Conservation (phyloP, 1,284 basidiomycete genomes). For the Pascua guehoae region DNA sequence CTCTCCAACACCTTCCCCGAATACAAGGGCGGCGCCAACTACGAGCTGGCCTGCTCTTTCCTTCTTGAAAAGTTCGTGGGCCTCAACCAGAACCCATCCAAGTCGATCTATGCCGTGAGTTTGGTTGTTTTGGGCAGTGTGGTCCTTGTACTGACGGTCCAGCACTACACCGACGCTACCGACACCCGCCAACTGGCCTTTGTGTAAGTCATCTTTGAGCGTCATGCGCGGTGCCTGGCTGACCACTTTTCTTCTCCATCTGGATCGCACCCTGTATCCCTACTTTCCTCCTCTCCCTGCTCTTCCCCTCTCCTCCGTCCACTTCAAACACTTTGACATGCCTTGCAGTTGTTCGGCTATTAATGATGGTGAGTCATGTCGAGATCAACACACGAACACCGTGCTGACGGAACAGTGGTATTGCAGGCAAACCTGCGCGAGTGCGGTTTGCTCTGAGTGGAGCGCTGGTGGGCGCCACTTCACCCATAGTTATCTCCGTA, state of each 20-base stretch:
- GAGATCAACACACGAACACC: too few relatives aligned
- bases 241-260: background rate
- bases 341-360: background rate
- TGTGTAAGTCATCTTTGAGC: constrained; percentile 30
- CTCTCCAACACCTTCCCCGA: constrained; percentile 82
- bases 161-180: constrained; percentile 53
- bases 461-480: too few relatives aligned
- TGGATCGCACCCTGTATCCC: too few relatives aligned
- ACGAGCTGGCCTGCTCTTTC: constrained; percentile 81
- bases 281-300: too few relatives aligned
- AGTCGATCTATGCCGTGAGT: constrained; percentile 51
- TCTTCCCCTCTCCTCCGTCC: constrained; percentile 2
- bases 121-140: too few relatives aligned
- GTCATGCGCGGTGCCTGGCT: too few relatives aligned
- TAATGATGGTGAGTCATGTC: constrained; percentile 1
- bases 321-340: background rate
- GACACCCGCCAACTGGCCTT: constrained; percentile 56
- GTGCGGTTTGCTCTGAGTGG: constrained; percentile 44
- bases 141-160: constrained; percentile 5
- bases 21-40: constrained; percentile 67
- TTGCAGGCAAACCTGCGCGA: constrained; percentile 49
- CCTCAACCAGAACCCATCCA: constrained; percentile 73
- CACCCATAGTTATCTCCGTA: too few relatives aligned
- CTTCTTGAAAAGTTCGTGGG: constrained; percentile 80
- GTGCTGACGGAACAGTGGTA: background rate